phyloP scores from a whole-genome alignment of 106 monocot genomes.

The Dioscorea alata region DNA sequence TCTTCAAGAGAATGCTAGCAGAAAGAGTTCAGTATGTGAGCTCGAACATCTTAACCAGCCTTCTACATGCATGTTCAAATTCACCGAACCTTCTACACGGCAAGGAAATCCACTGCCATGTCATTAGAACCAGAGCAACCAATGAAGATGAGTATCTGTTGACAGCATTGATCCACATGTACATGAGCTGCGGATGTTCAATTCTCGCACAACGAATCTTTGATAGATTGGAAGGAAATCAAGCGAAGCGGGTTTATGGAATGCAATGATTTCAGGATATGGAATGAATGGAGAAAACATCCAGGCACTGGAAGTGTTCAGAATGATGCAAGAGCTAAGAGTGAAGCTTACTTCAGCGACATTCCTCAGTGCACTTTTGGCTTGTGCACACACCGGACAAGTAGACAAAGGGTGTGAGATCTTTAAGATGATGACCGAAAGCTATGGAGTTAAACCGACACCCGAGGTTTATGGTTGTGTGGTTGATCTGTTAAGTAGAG shows the following conservation, averaged over 20 bases:
- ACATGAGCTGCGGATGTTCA: conserved; percentile 36
- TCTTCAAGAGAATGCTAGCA: conserved; percentile 23
- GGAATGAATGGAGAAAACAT: conserved; percentile 31
- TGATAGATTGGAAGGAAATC: conserved; percentile 14
- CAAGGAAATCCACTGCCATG: conserved; percentile 28
- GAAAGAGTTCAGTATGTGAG: neutral
- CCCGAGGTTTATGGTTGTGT: conserved; percentile 17
- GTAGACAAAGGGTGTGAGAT: conserved; percentile 26
- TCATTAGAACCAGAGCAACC: conserved; percentile 17
- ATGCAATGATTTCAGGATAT: conserved; percentile 40
- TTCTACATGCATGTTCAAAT: conserved; percentile 32
- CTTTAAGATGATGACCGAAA: conserved; percentile 20
- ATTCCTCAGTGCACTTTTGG: conserved; percentile 24
- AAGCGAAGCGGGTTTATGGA: conserved; percentile 30
- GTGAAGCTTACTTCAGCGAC: conserved; percentile 25
- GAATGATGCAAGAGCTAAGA: conserved; percentile 16
- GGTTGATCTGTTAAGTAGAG: conserved; percentile 31
- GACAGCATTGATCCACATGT: conserved; percentile 31
- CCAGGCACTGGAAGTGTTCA: conserved; percentile 23
- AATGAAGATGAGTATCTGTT: conserved; percentile 18
- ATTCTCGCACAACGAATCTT: conserved; percentile 21
- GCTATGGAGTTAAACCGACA: conserved; percentile 17
- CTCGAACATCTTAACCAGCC: conserved; percentile 28
- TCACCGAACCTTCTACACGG: conserved; percentile 17
- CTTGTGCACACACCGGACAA: conserved; percentile 25